A percentile compares a stretch with the other conserved stretches of the same genome.
Evolutionary conservation across 2,329 filamentous ascomycete genomes (phyloP).

Genomic region (Beauveria australis): DNA sequence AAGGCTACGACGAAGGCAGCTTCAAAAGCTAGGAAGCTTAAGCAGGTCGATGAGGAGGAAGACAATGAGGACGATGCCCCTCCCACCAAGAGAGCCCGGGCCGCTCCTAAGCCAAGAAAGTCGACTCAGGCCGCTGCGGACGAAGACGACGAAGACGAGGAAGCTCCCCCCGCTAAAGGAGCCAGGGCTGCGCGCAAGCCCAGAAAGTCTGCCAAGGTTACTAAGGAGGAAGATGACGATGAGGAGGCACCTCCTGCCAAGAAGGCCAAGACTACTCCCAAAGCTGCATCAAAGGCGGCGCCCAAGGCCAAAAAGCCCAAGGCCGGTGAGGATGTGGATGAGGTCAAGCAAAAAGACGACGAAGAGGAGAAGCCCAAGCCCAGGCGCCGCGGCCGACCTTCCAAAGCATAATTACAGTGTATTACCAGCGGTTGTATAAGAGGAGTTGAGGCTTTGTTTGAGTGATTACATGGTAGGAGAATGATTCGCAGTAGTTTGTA

Average conservation of each 20-base stretch:
- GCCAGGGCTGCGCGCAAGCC: not conserved
- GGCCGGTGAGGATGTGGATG: slow-evolving; percentile 16
- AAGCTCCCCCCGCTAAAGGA: slow-evolving; percentile 16
- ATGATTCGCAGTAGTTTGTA: not conserved
- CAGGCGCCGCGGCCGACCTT: slow-evolving; percentile 23
- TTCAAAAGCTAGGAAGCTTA: not conserved
- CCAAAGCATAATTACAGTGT: slow-evolving; percentile 16
- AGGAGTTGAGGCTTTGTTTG: not conserved
- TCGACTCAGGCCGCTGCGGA: not conserved
- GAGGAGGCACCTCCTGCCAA: slow-evolving; percentile 14
- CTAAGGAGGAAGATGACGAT: slow-evolving; percentile 15
- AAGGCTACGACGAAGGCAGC: not conserved
- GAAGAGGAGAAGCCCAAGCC: slow-evolving; percentile 23
- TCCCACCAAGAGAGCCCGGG: not conserved
- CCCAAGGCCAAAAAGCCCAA: slow-evolving; percentile 14
- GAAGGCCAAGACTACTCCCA: not conserved
- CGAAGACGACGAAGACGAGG: not conserved
- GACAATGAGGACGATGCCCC: not conserved
- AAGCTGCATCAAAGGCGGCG: not conserved
- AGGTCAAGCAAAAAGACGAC: slow-evolving; percentile 16
- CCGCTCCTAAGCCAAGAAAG: not conserved
- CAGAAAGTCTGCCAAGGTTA: not conserved
- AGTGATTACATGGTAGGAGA: not conserved
- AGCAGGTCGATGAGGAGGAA: not conserved
- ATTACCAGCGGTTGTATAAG: not conserved